Percentiles rank a stretch among this genome's conserved stretches.
Conservation (phyloP, 2,329 filamentous ascomycete species). For the Sporothrix variecibatus region DNA sequence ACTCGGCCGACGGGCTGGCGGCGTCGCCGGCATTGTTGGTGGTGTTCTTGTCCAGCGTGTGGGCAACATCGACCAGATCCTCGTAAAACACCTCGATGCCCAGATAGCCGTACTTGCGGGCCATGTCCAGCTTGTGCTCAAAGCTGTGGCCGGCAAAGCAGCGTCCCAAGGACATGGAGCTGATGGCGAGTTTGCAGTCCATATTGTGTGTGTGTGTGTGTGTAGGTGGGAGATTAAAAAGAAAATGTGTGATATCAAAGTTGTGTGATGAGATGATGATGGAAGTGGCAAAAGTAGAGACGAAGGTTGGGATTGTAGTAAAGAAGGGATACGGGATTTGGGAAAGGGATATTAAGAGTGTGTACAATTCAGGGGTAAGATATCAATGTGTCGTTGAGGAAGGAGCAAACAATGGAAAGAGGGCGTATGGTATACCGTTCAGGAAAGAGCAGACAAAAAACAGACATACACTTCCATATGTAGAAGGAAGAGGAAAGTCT, state of each 20-base stretch:
- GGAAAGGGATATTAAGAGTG: not conserved
- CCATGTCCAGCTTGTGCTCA: conserved; percentile 25
- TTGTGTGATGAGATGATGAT: not conserved
- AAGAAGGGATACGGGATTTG: too few species aligned
- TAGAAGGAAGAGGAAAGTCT: not conserved
- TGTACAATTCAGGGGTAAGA: too few species aligned
- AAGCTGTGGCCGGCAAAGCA: conserved; percentile 29
- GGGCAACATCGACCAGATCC: conserved; percentile 56
- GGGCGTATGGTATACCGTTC: too few species aligned
- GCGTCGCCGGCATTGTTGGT: not conserved
- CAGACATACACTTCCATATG: not conserved
- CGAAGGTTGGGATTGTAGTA: too few species aligned
- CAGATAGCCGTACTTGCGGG: conserved; percentile 44
- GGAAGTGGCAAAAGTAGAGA: not conserved
- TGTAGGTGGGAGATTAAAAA: not conserved
- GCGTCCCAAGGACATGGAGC: conserved; percentile 29
- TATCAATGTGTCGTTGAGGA: too few species aligned
- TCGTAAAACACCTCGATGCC: conserved; percentile 66
- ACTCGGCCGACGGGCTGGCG: not conserved
- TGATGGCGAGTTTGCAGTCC: conserved; percentile 30
- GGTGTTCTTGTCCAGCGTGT: conserved; percentile 33
- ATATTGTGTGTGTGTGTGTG: conserved; percentile 12
- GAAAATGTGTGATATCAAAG: not conserved
- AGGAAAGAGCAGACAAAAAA: not conserved
- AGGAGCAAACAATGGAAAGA: not conserved